Base-by-base conservation (phyloP, 106 monocot species). In the Dendrobium officinale region DNA sequence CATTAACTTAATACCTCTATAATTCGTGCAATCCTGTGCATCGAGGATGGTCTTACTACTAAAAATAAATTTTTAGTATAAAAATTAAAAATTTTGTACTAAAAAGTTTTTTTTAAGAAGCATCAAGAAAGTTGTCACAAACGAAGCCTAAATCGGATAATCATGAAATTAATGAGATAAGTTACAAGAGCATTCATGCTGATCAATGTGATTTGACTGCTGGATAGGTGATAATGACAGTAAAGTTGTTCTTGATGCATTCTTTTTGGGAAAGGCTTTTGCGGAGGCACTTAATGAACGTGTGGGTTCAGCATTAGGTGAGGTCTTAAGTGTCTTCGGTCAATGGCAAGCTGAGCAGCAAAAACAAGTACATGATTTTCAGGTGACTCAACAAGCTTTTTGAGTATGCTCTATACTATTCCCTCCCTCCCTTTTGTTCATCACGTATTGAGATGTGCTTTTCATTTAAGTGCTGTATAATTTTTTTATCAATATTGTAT, bases 181-280 rank as follows among this genome's bases (percentile, higher is more conserved):
- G 17, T 75, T 26, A n/a, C 73, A 9, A 48, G 47, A 24, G 42
- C 43, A 24, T 48, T 55, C 11, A 58, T 67, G 42, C 43, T 79
- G 67, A 79, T 79, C n/a, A 45, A 13, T 66, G 42, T 26, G 44
- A 37, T 67, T 19, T 42, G 19, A 67, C 15, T 4, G 24, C 8
- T 83, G 49, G 24, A 83, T 42, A 92, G 97, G 82, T 85, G 89
- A 92, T 43, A 89, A 88, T 80, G 92, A 98, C 20, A 98, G 86
- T 67, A 98, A 90, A 82, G 94, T 79, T 68, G 89, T 92, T 61
- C 81, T 98, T 79, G 98, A 98, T 87, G 98, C 98, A 56, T 98
- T 98, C 73, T 98, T 98, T 91, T 85, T 98, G 89, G 94, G 94
- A 2, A 98, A 91, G 81, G 98, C 94, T 59, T 92, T 98, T 80